Percentiles rank a stretch among this genome's conserved stretches.
phyloP scores from a whole-genome alignment of 805 yeast species.

The Candida jianshihensis region DNA sequence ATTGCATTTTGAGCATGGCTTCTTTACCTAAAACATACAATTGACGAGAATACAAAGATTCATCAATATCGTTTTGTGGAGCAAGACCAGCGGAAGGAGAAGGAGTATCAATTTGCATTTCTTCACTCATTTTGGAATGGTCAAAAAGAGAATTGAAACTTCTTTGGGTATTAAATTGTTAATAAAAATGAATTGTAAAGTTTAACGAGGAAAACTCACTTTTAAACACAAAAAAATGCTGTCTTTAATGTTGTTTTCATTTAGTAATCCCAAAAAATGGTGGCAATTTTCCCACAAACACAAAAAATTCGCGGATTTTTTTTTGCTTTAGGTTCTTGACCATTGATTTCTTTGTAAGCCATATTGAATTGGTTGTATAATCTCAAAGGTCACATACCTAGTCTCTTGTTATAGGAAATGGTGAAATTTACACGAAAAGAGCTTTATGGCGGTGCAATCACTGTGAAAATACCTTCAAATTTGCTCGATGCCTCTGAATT shows the following conservation, averaged over 20 bases:
- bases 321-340: too few relatives aligned
- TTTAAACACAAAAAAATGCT: too few relatives aligned
- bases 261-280: too few relatives aligned
- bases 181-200: neutral
- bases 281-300: too few relatives aligned
- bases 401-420: slow-evolving; percentile 4
- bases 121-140: slow-evolving; percentile 21
- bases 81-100: too few relatives aligned
- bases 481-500: slow-evolving; percentile 71
- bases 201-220: too few relatives aligned
- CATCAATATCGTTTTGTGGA: slow-evolving; percentile 61
- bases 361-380: too few relatives aligned
- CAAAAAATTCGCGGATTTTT: too few relatives aligned
- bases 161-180: too few relatives aligned
- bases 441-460: slow-evolving; percentile 81
- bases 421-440: slow-evolving; percentile 13
- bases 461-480: slow-evolving; percentile 48
- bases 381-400: too few relatives aligned
- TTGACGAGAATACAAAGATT: slow-evolving; percentile 92
- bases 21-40: slow-evolving; percentile 94
- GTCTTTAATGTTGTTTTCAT: too few relatives aligned
- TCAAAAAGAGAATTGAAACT: neutral
- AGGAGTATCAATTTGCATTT: slow-evolving; percentile 38
- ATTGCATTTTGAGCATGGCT: slow-evolving; percentile 96
- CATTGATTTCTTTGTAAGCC: too few relatives aligned